Percentiles rank a stretch among this genome's conserved stretches.
phyloP scores from a whole-genome alignment of 2,329 filamentous ascomycete species.

The Westerdykella ornata region DNA sequence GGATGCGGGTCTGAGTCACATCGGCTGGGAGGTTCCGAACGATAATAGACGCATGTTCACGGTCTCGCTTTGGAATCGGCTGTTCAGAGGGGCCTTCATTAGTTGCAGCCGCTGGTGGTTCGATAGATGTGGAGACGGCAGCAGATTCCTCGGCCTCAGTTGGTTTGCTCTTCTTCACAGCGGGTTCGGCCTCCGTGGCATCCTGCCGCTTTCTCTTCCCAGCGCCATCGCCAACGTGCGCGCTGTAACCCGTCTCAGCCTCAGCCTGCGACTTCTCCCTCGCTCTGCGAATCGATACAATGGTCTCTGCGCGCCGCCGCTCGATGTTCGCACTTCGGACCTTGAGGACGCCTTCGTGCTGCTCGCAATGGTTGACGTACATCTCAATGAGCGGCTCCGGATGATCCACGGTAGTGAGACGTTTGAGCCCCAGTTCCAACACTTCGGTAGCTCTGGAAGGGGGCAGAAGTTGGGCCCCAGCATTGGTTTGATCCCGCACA shows the following conservation, averaged over 20 bases:
- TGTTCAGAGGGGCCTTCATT: slow-evolving; percentile 34
- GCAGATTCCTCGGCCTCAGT: slow-evolving; percentile 25
- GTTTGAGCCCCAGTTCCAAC: slow-evolving; percentile 61
- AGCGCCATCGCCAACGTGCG: slow-evolving; percentile 40
- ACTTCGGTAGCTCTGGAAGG: slow-evolving; percentile 70
- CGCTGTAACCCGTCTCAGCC: slow-evolving; percentile 31
- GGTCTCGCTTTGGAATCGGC: slow-evolving; percentile 62
- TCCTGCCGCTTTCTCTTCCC: slow-evolving; percentile 64
- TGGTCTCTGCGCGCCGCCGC: slow-evolving; percentile 54
- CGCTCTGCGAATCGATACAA: slow-evolving; percentile 52
- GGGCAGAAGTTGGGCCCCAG: slow-evolving; percentile 46
- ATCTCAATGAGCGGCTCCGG: slow-evolving; percentile 70
- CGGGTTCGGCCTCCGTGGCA: slow-evolving; percentile 42
- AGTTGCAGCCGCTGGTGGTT: slow-evolving; percentile 14
- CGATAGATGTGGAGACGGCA: slow-evolving; percentile 6
- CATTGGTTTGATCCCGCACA: slow-evolving; percentile 45
- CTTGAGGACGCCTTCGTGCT: slow-evolving; percentile 73
- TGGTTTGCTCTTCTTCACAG: slow-evolving; percentile 60
- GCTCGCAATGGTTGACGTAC: slow-evolving; percentile 75
- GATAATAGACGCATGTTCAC: slow-evolving; percentile 81
- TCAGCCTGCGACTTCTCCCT: slow-evolving; percentile 51
- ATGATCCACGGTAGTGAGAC: slow-evolving; percentile 60
- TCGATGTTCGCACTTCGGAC: slow-evolving; percentile 68
- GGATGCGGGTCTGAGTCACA: slow-evolving; percentile 63
- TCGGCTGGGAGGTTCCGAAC: slow-evolving; percentile 68